These are phyloP conservation scores for Trypanosoma lewisi DNA, from an alignment of 208 protist species.

Conservation along the genomic window DNA sequence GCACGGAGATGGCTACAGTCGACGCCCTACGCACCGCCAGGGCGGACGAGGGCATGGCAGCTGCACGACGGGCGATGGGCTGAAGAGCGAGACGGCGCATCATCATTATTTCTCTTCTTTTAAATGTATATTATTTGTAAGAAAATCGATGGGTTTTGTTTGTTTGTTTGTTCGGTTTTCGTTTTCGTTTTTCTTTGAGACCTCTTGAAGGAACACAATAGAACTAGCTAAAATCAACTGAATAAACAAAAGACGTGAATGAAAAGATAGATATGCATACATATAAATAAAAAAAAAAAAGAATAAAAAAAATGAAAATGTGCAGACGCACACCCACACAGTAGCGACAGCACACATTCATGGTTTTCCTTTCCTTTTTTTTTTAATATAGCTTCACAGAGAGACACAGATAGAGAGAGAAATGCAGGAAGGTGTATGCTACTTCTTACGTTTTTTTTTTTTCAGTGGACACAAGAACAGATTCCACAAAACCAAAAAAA, in stretches of 20 bases:
- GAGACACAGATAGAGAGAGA: too few species aligned
- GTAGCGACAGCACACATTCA: background rate
- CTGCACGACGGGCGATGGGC: constrained; percentile 49
- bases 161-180: constrained; percentile 75
- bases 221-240: background rate
- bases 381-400: too few species aligned
- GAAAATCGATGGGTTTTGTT: constrained; percentile 25
- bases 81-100: constrained; percentile 79
- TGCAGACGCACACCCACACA: background rate
- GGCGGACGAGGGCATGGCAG: constrained; percentile 26
- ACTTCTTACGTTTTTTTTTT: too few species aligned
- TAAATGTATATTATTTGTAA: background rate
- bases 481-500: too few species aligned
- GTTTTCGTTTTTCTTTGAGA: constrained; percentile 13
- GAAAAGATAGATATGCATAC: too few species aligned
- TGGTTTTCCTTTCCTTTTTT: too few species aligned
- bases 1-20: constrained; percentile 86
- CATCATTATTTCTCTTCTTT: constrained; percentile 43
- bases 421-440: too few species aligned
- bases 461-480: too few species aligned
- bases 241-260: background rate
- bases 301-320: background rate
- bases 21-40: constrained; percentile 63
- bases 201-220: too few species aligned
- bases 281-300: constrained; percentile 9